These are phyloP conservation scores for Tricholoma saponaceum DNA, from an alignment of 768 basidiomycete genomes.

Conservation along the genomic window DNA sequence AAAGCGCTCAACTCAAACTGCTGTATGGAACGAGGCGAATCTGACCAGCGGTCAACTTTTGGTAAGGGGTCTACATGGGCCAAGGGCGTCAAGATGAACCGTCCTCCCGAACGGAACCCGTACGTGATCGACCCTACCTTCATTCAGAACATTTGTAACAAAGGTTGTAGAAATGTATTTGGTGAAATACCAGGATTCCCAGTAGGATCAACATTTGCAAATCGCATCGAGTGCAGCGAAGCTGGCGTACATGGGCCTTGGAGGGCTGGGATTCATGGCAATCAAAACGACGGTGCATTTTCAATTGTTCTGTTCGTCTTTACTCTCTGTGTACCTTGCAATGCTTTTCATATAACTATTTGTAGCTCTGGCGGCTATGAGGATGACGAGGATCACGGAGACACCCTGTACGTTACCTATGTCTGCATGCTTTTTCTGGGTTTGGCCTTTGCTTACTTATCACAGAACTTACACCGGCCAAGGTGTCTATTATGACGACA, in stretches of 20 bases:
- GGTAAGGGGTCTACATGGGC: background rate
- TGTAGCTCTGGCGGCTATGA: constrained; percentile 34
- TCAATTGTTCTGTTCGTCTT: constrained; percentile 33
- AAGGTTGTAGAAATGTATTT: constrained; percentile 15
- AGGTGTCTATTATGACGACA: constrained; percentile 4
- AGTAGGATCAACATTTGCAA: constrained; percentile 18
- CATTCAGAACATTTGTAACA: background rate
- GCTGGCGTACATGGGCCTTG: constrained; percentile 29
- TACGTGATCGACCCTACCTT: background rate
- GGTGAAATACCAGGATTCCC: constrained; percentile 26
- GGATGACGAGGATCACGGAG: constrained; percentile 35
- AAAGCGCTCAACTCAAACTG: no score
- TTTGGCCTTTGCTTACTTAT: background rate
- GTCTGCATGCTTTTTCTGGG: background rate
- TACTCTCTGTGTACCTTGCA: background rate
- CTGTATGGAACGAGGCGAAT: background rate
- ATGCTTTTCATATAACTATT: background rate
- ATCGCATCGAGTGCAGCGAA: constrained; percentile 14
- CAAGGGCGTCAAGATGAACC: background rate
- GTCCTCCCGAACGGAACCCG: background rate
- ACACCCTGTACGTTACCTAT: constrained; percentile 27
- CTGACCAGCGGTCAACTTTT: background rate
- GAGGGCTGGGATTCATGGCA: constrained; percentile 37
- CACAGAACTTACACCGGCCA: constrained; percentile 18
- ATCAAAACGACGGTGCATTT: constrained; percentile 24